These are phyloP conservation scores for Xylariaceae sp. DNA, from an alignment of 2,329 filamentous ascomycete species.

Conservation along the genomic window DNA sequence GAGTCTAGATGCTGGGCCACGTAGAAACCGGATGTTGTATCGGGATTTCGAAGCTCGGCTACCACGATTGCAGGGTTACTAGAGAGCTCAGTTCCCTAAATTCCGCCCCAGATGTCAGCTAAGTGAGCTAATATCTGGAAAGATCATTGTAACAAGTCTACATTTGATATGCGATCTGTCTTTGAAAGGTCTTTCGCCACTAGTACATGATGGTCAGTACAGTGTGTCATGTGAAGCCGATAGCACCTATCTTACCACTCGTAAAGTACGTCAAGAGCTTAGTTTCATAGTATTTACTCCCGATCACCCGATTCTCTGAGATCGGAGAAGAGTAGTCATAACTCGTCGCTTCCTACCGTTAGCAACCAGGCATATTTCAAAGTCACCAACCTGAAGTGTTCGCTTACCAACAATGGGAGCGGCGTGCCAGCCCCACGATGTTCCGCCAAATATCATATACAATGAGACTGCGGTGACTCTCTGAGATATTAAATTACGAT, in stretches of 20 bases:
- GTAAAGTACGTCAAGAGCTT: constrained; percentile 60
- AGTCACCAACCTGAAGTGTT: neutral
- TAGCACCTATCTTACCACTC: no score
- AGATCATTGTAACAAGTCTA: no score
- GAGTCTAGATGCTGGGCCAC: constrained; percentile 53
- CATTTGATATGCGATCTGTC: constrained; percentile 45
- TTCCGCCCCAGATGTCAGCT: neutral
- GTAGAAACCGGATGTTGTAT: constrained; percentile 56
- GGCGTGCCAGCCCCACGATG: constrained; percentile 58
- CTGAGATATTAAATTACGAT: constrained; percentile 58
- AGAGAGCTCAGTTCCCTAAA: constrained; percentile 46
- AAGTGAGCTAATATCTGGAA: no score
- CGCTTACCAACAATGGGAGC: constrained; percentile 45
- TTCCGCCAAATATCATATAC: constrained; percentile 64
- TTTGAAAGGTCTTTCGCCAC: constrained; percentile 53
- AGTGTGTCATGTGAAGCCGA: no score
- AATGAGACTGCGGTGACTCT: constrained; percentile 56
- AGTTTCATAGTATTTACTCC: constrained; percentile 59
- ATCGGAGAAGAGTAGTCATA: constrained; percentile 64
- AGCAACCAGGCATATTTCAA: neutral
- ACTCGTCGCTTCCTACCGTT: constrained; percentile 40
- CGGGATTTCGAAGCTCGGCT: constrained; percentile 55
- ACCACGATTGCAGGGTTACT: constrained; percentile 49
- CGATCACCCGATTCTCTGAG: constrained; percentile 53
- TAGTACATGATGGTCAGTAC: constrained; percentile 5